Base-by-base conservation (phyloP, 306 rosid species). In the Cucumis cinereus region DNA sequence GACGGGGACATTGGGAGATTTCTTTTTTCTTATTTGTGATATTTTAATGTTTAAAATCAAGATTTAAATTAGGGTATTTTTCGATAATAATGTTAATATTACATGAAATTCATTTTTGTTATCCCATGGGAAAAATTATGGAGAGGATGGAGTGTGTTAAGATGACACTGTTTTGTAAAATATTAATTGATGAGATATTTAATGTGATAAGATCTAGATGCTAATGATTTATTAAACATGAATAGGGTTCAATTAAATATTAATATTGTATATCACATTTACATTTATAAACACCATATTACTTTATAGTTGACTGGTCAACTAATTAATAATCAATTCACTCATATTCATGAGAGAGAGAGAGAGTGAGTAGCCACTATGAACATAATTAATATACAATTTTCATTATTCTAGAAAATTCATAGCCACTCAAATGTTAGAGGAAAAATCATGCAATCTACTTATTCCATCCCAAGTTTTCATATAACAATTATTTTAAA, bases 221-320 rank as follows among this genome's bases (percentile, higher is more conserved):
- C 50, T 67, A 40, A 10, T 35, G 49, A 64, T 64, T 64, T 35
- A 33, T 64, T 17, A 64, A 64, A 64, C 4, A 64, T 38, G n/a
- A 64, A 62, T 64, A 61, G 69, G 38, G 38, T 59, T 68, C 12
- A 13, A 14, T 45, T 69, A 7, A 45, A 45, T 43, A 43, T 5
- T n/a, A 30, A 3, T 2, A 30, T 30, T 41, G 3, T 49, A 49
- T 49, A 49, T 50, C n/a, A 50, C 55, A 43, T 36, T 66, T 66
- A n/a, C 24, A 7, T 64, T 45, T 41, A 10, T 64, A 64, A 19
- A 64, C 53, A 40, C 4, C 41, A 20, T 68, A 23, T 69, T 69
- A 69, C 22, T 69, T 45, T 69, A 45, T 13, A 1, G 36, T 45
- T 69, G 75, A 69, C 75, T 45, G 75, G 75, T 69, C 75, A 69